Base-by-base conservation (phyloP, 2,329 filamentous ascomycete genomes). In the Botrytis sinoallii region DNA sequence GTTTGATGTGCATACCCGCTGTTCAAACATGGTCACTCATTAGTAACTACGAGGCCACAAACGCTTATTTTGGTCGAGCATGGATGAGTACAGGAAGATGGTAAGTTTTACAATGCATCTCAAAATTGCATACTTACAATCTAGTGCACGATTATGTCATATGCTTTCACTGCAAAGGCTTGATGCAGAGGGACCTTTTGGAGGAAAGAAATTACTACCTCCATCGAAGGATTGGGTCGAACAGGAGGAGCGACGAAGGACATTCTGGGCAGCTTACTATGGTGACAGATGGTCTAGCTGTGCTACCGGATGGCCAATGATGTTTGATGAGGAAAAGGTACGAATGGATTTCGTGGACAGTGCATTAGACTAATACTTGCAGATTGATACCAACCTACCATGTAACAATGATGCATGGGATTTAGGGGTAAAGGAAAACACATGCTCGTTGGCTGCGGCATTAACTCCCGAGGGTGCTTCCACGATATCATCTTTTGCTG, bases 231-330 rank as follows among this genome's bases (percentile, higher is more conserved):
- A 94, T 79, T 97, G 93, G 93, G 90, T 89, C 0, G 95, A 98
- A 79, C 85, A 87, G 48, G 92, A 93, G 81, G 95, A 98, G 82
- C 87, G 95, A 70, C 88, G 95, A 74, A 87, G 95, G 77, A 91
- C 92, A 0, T 97, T 97, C 78, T 98, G 95, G 95, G 89, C 91
- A 76, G 88, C 90, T 0, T 98, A 95, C 79, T 92, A 91, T 77
- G 87, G 93, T 60, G 95, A 98, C 81, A 88, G 93, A 40, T 97
- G 97, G 82, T 91, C 93, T 3, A 94, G 92, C 78, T 93, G 97
- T 70, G 94, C 93, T 20, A 97, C 94, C 6, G 95, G 95, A 3
- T 98, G 95, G 95, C 93, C 95, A 0, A 91, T 93, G 84, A 84
- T 90, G 40, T 90, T 97, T 60, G 91, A 97, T 76, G 88, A 93